These are phyloP conservation scores for Trypanosoma melophagium DNA, from an alignment of 208 protist genomes.

Conservation along the genomic window DNA sequence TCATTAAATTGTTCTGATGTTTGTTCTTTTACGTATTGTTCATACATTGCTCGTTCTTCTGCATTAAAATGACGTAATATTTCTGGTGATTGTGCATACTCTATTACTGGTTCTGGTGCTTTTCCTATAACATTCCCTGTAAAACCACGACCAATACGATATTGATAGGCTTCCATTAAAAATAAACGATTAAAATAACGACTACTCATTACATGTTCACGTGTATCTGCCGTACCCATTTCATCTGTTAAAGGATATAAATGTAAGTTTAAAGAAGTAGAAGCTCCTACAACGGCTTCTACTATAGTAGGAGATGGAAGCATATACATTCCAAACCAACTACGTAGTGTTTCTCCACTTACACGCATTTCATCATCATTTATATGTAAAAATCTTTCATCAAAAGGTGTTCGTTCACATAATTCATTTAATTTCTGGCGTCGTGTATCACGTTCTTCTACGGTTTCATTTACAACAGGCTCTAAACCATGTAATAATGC, in stretches of 20 bases:
- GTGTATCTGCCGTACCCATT: slow-evolving; percentile 60
- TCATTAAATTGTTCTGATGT: slow-evolving; percentile 53
- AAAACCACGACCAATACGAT: slow-evolving; percentile 67
- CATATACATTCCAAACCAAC: slow-evolving; percentile 87
- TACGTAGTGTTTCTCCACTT: slow-evolving; percentile 67
- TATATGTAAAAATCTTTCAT: slow-evolving; percentile 34
- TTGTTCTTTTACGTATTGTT: slow-evolving; percentile 71
- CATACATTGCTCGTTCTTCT: slow-evolving; percentile 83
- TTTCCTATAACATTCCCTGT: slow-evolving; percentile 45
- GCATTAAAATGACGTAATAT: slow-evolving; percentile 68
- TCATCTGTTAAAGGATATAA: slow-evolving; percentile 63
- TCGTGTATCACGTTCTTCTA: slow-evolving; percentile 69
- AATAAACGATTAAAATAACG: slow-evolving; percentile 82
- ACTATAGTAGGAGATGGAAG: slow-evolving; percentile 83
- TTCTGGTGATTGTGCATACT: slow-evolving; percentile 62
- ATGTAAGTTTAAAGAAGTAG: slow-evolving; percentile 45
- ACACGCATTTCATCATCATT: slow-evolving; percentile 73
- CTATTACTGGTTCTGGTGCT: slow-evolving; percentile 75
- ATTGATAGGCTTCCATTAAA: slow-evolving; percentile 62
- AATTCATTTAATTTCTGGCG: slow-evolving; percentile 65
- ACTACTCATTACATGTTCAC: slow-evolving; percentile 81
- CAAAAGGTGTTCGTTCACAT: slow-evolving; percentile 87
- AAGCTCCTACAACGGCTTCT: slow-evolving; percentile 45
- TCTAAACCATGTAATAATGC: slow-evolving; percentile 83
- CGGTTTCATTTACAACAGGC: slow-evolving; percentile 84